Evolutionary conservation across 495 filamentous ascomycete species (phyloP), one percentile per base, ranked within the genome.

Genomic region (Opeltia flavorubescens): DNA sequence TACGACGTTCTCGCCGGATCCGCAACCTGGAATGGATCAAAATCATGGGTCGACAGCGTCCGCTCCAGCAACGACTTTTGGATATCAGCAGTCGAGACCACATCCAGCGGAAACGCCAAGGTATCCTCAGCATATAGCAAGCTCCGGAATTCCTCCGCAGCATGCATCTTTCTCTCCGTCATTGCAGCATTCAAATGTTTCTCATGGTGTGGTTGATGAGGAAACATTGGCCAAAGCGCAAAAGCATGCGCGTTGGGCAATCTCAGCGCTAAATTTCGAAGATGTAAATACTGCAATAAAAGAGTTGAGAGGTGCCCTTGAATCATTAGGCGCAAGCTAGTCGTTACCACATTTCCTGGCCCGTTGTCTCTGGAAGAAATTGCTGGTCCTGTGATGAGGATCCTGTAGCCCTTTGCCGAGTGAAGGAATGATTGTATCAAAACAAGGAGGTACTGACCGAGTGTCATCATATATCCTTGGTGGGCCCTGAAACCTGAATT

Each of bases 191-290:
- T 9, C 21, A 13, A 25, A 21, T 41, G 11, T 21, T 21, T 21
- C 38, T 25, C 21, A 17, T 23, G 38, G 6, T 20, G 38, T 47
- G 6, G 61, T 70, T 0, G 87, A 96, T 58, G 87, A 95, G 57
- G 70, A 77, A 50, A 68, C 84, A 3, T 84, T 95, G 26, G 57
- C 73, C 2, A 70, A 75, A 49, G 91, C 91, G 8, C 87, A 95
- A 60, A 98, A 96, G 55, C 91, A 95, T 66, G 89, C 91, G 0
- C 86, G 82, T 56, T 98, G 89, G 89, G 93, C 91, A 0, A 89
- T 96, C 27, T 96, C 91, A 18, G 91, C 91, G 4, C 65, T 98
- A 44, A 91, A 94, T 58, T 98, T 96, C 62, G 91, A 98, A 57
- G 91, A 98, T 65, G 82, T 94, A 8, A 67, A 80, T 21, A 98